Evolutionary conservation across 805 yeast species (phyloP), one percentile per base, ranked within the genome.

Genomic region (Ogataea paradorogensis): DNA sequence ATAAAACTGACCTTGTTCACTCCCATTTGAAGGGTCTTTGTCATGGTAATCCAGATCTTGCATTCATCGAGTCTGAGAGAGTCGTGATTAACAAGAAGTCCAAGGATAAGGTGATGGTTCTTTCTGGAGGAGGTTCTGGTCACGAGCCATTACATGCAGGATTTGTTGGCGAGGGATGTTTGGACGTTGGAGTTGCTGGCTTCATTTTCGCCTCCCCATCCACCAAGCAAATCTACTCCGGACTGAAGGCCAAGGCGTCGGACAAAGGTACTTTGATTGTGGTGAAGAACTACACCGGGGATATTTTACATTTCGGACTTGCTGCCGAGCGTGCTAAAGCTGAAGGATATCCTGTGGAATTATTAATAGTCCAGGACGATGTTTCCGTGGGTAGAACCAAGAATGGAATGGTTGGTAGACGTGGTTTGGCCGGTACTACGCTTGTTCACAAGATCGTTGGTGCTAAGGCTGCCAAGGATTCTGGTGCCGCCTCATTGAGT

Each of bases 71-170:
- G 26, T 53, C 70, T 6, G 85, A 82, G 55, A 69, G 73, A 43
- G 82, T 80, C 5, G 71, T 78, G 9, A 75, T 64, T 59, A 65
- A 69, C 43, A 27, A 53, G 4, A 27, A 47, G 7, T 66, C 71
- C 14, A 27, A 53, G 38, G 64, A 70, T 20, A 83, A 85, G 53
- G 84, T 89, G 30, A 75, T 86, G 5, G 55, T 90, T 35, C 66
- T 90, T 20, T 80, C 95, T 24, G 96, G 97, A 44, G 98, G 98
- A 40, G 97, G 97, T 20, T 80, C 90, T 10, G 98, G 98, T 33
- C 98, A 90, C 58, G 98, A 90, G 63, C 97, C 97, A 18, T 71
- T 89, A 4, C 97, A 91, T 56, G 90, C 86, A 7, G 97, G 96
- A 0, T 90, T 80, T 59, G 89, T 90, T 15, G 97, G 97, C 9